phyloP scores from a whole-genome alignment of 345 rosid species.

The Acer campestre region DNA sequence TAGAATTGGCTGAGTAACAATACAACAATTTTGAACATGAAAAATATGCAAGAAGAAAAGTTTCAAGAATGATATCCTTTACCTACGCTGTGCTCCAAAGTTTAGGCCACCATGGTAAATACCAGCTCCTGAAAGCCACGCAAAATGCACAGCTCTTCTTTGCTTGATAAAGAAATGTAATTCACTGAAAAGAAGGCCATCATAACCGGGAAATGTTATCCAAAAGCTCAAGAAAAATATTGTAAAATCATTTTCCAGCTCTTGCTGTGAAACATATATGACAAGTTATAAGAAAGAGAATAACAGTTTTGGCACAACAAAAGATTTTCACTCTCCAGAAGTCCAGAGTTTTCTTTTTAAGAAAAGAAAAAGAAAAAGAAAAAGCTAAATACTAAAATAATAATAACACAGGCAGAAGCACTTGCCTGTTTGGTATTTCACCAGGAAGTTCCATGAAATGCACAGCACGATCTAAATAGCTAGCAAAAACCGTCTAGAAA shows the following conservation, averaged over 20 bases:
- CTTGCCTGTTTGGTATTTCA: constrained; percentile 96
- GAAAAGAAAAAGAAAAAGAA: neutral
- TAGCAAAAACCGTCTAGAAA: constrained; percentile 80
- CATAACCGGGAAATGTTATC: constrained; percentile 16
- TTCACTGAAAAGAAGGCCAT: constrained; percentile 55
- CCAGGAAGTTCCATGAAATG: constrained; percentile 99
- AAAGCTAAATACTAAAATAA: neutral
- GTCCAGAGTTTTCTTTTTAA: neutral
- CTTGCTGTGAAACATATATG: neutral
- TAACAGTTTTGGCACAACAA: neutral
- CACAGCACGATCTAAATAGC: constrained; percentile 90
- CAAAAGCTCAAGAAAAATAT: constrained; percentile 20
- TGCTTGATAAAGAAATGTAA: constrained; percentile 96
- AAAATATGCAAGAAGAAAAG: constrained; percentile 18
- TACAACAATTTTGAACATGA: constrained; percentile 21
- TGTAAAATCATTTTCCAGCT: neutral
- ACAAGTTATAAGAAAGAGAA: neutral
- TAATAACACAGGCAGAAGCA: constrained; percentile 12
- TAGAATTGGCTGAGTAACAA: neutral
- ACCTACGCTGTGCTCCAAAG: constrained; percentile 98
- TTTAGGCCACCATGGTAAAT: constrained; percentile 93
- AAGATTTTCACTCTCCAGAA: constrained; percentile 2
- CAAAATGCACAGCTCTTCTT: constrained; percentile 96
- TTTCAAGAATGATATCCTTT: constrained; percentile 19
- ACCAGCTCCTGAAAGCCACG: constrained; percentile 99